These are phyloP conservation scores for Penicillium sp. DNA, from an alignment of 2,329 filamentous ascomycete genomes.

Conservation along the genomic window DNA sequence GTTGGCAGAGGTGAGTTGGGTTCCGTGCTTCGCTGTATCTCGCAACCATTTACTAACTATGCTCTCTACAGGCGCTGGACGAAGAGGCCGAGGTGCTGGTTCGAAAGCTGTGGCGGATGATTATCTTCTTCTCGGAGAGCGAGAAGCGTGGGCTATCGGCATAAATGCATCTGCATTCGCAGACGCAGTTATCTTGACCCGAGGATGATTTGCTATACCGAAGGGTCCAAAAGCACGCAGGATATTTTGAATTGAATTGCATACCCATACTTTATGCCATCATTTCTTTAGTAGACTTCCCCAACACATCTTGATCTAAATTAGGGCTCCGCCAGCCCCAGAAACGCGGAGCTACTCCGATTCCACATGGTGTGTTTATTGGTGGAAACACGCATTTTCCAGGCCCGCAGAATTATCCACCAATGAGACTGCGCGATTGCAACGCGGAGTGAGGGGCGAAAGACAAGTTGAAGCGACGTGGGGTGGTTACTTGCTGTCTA, in stretches of 20 bases:
- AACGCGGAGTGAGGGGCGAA: conserved; percentile 14
- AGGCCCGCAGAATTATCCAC: conserved; percentile 15
- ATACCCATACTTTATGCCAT: background rate
- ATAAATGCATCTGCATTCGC: conserved; percentile 34
- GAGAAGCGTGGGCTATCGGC: conserved; percentile 83
- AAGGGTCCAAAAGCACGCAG: background rate
- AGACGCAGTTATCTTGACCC: background rate
- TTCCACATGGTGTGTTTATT: conserved; percentile 8
- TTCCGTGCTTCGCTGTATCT: background rate
- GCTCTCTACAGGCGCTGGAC: conserved; percentile 67
- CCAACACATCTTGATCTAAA: background rate
- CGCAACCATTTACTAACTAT: conserved; percentile 32
- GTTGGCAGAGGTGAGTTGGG: conserved; percentile 69
- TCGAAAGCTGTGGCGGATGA: conserved; percentile 97
- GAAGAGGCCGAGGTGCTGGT: conserved; percentile 93
- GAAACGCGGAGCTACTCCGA: conserved; percentile 22
- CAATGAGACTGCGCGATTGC: conserved; percentile 17
- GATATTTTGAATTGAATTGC: background rate
- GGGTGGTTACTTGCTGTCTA: conserved; percentile 13
- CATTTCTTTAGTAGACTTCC: background rate
- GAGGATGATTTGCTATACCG: background rate
- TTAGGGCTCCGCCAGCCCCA: conserved; percentile 4
- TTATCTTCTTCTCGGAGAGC: conserved; percentile 95
- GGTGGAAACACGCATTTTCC: conserved; percentile 25
- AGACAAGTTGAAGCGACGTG: conserved; percentile 16